Evolutionary conservation across 768 basidiomycete genomes (phyloP), one percentile per base, ranked within the genome.

Genomic region (Tulasnella sp.): DNA sequence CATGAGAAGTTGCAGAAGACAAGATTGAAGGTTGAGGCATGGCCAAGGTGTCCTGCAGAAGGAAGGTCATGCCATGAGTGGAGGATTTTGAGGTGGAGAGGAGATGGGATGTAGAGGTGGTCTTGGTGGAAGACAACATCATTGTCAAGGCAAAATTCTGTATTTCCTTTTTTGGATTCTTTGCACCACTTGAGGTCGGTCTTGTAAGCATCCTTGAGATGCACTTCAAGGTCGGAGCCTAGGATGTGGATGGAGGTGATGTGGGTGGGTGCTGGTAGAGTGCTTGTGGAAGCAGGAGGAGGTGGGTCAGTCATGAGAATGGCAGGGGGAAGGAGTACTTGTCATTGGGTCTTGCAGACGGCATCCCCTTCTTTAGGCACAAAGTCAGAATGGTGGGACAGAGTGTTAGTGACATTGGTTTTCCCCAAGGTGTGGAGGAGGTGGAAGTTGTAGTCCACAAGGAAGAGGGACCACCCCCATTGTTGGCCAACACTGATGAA

Each of bases 41-140:
- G 65, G 2, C 76, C 75, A 6, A 67, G 72, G 50, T 77, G 76
- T 11, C 76, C 75, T 27, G 68, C 67, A 21, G 69, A 48, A 2
- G 66, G 62, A 19, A 62, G 53, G 55, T 78, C 71, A 61, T 77
- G 76, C 17, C 62, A 63, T 5, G 56, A 57, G 8, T 66, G 59
- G 7, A 75, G 54, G 62, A 41, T 69, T 45, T 32, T 56, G 23
- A 57, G 25, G 6, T 41, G 51, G 8, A 64, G 52, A 14, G 34
- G 19, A 17, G 4, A 23, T 19, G 73, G 73, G 14, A 75, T 66
- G 46, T 62, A 71, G 14, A 71, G 58, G 17, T 23, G 21, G 46
- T 48, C 56, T 25, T 62, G 64, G 15, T 69, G 46, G 27, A 49
- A 27, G 7, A 27, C 46, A 25, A 32, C 15, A 21, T 27, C 46